phyloP scores from a whole-genome alignment of 768 basidiomycete species.

The Psilocybe azurescens region DNA sequence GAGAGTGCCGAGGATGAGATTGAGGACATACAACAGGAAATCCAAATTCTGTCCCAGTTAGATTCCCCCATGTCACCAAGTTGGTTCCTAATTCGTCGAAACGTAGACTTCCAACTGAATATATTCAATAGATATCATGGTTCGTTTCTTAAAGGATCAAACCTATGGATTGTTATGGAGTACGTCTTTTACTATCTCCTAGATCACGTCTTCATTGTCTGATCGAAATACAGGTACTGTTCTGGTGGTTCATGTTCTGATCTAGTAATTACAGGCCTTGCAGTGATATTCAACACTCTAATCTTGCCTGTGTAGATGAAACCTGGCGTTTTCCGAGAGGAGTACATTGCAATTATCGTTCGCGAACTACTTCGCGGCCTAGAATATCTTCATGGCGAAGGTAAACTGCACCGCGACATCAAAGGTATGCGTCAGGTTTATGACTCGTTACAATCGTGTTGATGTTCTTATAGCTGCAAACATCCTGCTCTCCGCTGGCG shows the following conservation, averaged over 20 bases:
- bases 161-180: conserved; percentile 99
- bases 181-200: conserved; percentile 36
- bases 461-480: conserved; percentile 74
- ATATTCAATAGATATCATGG: conserved; percentile 79
- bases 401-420: conserved; percentile 98
- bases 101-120: conserved; percentile 18
- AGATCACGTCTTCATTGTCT: conserved; percentile 13
- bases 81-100: conserved; percentile 32
- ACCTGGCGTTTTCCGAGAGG: conserved; percentile 96
- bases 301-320: conserved; percentile 76
- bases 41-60: conserved; percentile 95
- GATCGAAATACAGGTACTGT: conserved; percentile 72
- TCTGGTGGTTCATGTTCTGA: conserved; percentile 98
- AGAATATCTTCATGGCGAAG: conserved; percentile 95
- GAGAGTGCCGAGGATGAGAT: conserved; percentile 99
- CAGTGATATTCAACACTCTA: background rate
- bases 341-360: conserved; percentile 97
- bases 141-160: conserved; percentile 92
- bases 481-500: conserved; percentile 88
- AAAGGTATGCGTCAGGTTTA: conserved; percentile 67
- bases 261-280: conserved; percentile 59
- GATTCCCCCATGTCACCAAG: conserved; percentile 97
- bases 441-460: background rate
- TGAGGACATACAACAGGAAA: conserved; percentile 99
- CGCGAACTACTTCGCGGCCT: conserved; percentile 91